Evolutionary conservation across 495 filamentous ascomycete genomes (phyloP), one percentile per base, ranked within the genome.

Genomic region (Usnea hakonensis): DNA sequence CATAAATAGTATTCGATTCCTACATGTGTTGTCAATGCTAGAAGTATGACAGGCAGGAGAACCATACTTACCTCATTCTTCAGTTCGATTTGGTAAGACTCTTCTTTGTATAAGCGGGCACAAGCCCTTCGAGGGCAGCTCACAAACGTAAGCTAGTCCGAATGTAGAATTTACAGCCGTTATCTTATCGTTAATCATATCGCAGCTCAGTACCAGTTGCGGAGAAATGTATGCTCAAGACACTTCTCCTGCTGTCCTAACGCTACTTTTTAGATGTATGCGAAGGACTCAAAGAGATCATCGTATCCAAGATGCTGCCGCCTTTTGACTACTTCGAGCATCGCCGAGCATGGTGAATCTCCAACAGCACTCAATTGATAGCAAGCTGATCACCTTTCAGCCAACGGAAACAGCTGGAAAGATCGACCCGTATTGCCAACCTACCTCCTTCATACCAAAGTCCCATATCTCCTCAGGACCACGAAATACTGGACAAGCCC

Each of bases 391-490:
- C 23, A 55, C 26, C 37, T 26, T 57, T 37, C 66, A 97, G 94
- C 76, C 79, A 83, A 69, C 79, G 81, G 66, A 98, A 98, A 77
- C 89, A 93, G 70, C 67, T 79, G 41, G 84, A 94, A 67, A 89
- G 94, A 21, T 76, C 79, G 9, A 71, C 78, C 28, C 82, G 87
- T 38, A 89, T 97, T 66, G 76, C 81, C 38, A 77, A 81, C 11
- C 83, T 98, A 9, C 79, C 85, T 0, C 63, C 77, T 8, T 68
- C 70, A 7, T 97, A 97, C 76, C 87, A 83, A 52, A 75, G 72
- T 21, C 75, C 85, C 14, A 79, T 95, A 60, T 83, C 83, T 2
- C 36, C 72, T 1, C 35, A 73, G 14, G 90, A 97, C 57, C 79
- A 80, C 26, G 69, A 76, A 0, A 86, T 90, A 53, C 79, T 97